Evolutionary conservation across 129 eudicot species (phyloP).

Genomic region (Erigeron canadensis): DNA sequence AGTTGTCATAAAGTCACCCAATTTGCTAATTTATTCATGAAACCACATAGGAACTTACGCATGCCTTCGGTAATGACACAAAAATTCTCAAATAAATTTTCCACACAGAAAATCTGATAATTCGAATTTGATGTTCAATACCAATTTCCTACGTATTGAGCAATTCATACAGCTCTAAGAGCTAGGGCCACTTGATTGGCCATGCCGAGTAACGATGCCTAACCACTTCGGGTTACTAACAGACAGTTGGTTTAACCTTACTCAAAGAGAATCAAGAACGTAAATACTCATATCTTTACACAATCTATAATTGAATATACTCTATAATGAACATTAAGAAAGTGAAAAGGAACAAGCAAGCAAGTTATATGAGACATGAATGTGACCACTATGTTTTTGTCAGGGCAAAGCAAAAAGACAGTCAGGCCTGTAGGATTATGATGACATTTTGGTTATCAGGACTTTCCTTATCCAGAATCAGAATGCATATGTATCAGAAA

Average conservation of each 20-base stretch:
- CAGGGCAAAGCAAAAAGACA: not conserved
- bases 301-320: not conserved
- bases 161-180: too few relatives aligned
- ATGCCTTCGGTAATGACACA: too few relatives aligned
- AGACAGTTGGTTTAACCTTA: not conserved
- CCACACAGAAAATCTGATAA: too few relatives aligned
- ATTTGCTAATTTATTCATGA: too few relatives aligned
- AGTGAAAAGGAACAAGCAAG: not conserved
- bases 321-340: constrained; percentile 15
- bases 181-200: too few relatives aligned
- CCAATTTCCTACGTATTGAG: too few relatives aligned
- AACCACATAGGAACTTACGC: too few relatives aligned
- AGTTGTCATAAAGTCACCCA: too few relatives aligned
- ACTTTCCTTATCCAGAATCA: not conserved
- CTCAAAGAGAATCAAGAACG: not conserved
- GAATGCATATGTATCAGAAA: not conserved
- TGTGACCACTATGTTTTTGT: not conserved
- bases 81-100: too few relatives aligned
- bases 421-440: not conserved
- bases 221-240: too few relatives aligned
- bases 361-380: constrained; percentile 1
- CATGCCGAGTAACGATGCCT: too few relatives aligned
- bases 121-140: too few relatives aligned
- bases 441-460: not conserved
- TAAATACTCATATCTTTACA: not conserved